Evolutionary conservation across 1,284 basidiomycete species (phyloP), one percentile per base, ranked within the genome.

Genomic region (Trametes hirsuta): DNA sequence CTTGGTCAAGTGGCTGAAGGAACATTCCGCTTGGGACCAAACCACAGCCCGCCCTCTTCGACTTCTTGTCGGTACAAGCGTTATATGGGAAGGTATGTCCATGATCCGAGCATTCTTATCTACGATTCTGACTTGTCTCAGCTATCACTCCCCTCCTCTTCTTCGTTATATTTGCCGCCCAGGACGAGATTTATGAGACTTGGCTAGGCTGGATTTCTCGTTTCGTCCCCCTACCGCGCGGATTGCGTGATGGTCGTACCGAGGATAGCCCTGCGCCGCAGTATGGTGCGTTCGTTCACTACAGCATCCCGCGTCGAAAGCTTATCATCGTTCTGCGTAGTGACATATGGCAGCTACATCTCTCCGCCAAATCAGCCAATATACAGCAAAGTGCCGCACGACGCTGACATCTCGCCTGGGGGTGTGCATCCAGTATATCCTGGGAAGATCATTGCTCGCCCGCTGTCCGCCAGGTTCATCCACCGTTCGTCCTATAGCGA

Each of bases 111-210:
- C 45, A 5, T 30, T 22, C 2, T 24, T 15, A n/a, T 12, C 36
- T n/a, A 39, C 24, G 25, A 15, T 34, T 40, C 30, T 40, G 41
- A 21, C 51, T 47, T n/a, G 9, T 30, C 11, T 11, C 18, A 72
- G 71, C 69, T 1, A 51, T 68, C 3, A 67, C 65, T 0, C 67
- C 68, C 0, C 50, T 68, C 2, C 52, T 71, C 4, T 66, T 70
- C 42, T 71, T 72, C 60, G 14, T 66, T 35, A 70, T 72, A 18
- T 71, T 72, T 54, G 68, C 67, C 0, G 71, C 69, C 0, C 71
- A 71, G 34, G 65, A 71, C 39, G 68, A 71, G 34, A 64, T 72
- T 2, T 71, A 68, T 37, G 60, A 64, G 44, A 64, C 67, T 3
- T 72, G 71, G 71, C 41, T 56, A 4, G 61, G 55, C 4, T 70